These are phyloP conservation scores for Calocybe gangraenosa DNA, from an alignment of 768 basidiomycete species.

Conservation along the genomic window DNA sequence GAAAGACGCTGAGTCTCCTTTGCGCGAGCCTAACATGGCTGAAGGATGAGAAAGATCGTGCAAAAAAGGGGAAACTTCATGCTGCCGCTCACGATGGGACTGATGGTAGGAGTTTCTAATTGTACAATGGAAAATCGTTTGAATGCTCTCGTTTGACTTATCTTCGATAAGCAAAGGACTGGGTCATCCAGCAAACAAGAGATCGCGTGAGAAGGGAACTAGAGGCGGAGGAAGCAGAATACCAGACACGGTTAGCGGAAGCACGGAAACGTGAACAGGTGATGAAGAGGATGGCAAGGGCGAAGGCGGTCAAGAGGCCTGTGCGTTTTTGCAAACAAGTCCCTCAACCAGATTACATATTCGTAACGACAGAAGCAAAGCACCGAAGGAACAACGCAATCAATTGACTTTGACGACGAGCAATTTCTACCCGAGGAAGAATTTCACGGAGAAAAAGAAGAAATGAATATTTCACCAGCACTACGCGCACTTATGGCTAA, in stretches of 20 bases:
- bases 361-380: slow-evolving; percentile 12
- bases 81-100: slow-evolving; percentile 29
- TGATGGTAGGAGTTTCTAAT: too few relatives aligned
- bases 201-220: slow-evolving; percentile 61
- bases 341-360: background rate
- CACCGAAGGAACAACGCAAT: slow-evolving; percentile 6
- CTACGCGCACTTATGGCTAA: slow-evolving; percentile 77
- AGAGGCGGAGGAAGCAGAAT: slow-evolving; percentile 62
- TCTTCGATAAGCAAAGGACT: slow-evolving; percentile 51
- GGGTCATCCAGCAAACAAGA: slow-evolving; percentile 73
- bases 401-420: slow-evolving; percentile 45
- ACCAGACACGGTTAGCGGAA: slow-evolving; percentile 51
- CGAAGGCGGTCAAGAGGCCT: slow-evolving; percentile 54
- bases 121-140: slow-evolving; percentile 9
- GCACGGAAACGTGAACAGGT: slow-evolving; percentile 63
- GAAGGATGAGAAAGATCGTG: slow-evolving; percentile 62
- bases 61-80: slow-evolving; percentile 59
- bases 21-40: slow-evolving; percentile 77
- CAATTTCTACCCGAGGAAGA: slow-evolving; percentile 66
- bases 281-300: slow-evolving; percentile 49
- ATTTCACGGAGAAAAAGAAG: slow-evolving; percentile 33
- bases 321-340: slow-evolving; percentile 31
- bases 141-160: background rate
- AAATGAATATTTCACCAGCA: slow-evolving; percentile 66
- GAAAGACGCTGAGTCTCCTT: slow-evolving; percentile 81